These are phyloP conservation scores for Chrysophaeum taylorii DNA, from an alignment of 352 stramenopile species.

Conservation along the genomic window DNA sequence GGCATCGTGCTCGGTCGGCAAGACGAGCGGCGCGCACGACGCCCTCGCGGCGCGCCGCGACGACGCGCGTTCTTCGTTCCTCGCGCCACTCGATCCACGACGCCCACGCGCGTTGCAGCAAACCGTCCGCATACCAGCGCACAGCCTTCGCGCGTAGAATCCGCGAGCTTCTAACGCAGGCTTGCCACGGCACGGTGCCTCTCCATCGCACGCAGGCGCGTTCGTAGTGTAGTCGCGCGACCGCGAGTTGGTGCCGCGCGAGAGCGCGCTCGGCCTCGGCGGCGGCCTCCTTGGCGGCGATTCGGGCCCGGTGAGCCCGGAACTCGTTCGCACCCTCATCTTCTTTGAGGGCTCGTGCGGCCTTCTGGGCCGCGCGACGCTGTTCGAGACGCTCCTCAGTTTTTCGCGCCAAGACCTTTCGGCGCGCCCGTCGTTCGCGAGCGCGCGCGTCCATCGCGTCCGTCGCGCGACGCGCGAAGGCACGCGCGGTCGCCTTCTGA, in stretches of 20 bases:
- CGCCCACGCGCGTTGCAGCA: not conserved
- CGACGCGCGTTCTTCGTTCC: too few relatives aligned
- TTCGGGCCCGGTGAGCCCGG: not conserved
- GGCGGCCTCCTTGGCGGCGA: not conserved
- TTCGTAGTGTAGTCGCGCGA: conserved; percentile 9
- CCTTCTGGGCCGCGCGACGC: not conserved
- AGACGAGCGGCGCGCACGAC: too few relatives aligned
- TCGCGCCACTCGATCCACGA: not conserved
- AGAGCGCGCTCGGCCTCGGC: not conserved
- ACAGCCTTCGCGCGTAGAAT: not conserved
- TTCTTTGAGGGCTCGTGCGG: not conserved
- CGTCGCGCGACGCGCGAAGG: not conserved
- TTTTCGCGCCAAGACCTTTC: not conserved
- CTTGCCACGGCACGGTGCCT: not conserved
- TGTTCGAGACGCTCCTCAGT: not conserved
- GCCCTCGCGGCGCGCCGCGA: too few relatives aligned
- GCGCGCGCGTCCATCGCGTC: not conserved
- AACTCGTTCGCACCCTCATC: not conserved
- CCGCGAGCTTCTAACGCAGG: not conserved
- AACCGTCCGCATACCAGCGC: not conserved
- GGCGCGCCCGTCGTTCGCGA: not conserved
- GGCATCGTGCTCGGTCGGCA: too few relatives aligned
- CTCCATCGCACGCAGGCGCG: not conserved
- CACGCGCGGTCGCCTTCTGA: too few relatives aligned
- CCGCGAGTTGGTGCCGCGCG: not conserved